Base-by-base conservation (phyloP, 2,329 filamentous ascomycete genomes). In the Stagonosporopsis rhizophila region DNA sequence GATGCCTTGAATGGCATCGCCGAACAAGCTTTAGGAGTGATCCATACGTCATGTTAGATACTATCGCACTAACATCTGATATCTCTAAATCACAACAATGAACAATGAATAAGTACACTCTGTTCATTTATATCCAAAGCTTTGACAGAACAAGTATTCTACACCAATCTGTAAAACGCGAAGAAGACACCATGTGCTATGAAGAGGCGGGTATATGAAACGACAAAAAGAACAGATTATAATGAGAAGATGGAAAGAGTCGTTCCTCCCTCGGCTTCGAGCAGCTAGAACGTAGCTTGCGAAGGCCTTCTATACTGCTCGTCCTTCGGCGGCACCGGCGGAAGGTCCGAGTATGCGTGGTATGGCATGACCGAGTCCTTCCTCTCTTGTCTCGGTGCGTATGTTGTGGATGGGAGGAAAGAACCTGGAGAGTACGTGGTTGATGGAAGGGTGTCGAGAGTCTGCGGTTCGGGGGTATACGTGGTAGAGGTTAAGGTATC, bases 321-420 rank as follows among this genome's bases (percentile, higher is more conserved):
- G 25, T 62, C 59, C 25, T 59, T 62, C 4, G 56, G 44, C 2
- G 64, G 64, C 27, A 64, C 51, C 7, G 64, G 59, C 14, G 64
- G 64, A 5, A 59, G 32, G 5, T 60, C 53, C 2, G 46, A 52
- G 22, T 56, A 56, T 39, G 49, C 35, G 34, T 57, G 44, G 12
- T 47, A 40, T 2, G 64, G 65, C 47, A 67, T 59, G 19, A 57
- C 60, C 0, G 67, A 69, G 47, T 69, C 67, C n/a, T 67, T 68
- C 34, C 67, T 56, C 42, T 54, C 56, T 3, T 51, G 28, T 15
- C 37, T 44, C 6, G 30, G 35, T 12, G 38, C 47, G 34, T 65
- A 69, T 12, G 52, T 62, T 17, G 65, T 57, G 8, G 61, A 55
- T 6, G 65, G 61, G 7, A 66, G 42, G n/a, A 52, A 23, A 2